Evolutionary conservation across 2,329 filamentous ascomycete genomes (phyloP).

Genomic region (Pseudogymnoascus sp.): DNA sequence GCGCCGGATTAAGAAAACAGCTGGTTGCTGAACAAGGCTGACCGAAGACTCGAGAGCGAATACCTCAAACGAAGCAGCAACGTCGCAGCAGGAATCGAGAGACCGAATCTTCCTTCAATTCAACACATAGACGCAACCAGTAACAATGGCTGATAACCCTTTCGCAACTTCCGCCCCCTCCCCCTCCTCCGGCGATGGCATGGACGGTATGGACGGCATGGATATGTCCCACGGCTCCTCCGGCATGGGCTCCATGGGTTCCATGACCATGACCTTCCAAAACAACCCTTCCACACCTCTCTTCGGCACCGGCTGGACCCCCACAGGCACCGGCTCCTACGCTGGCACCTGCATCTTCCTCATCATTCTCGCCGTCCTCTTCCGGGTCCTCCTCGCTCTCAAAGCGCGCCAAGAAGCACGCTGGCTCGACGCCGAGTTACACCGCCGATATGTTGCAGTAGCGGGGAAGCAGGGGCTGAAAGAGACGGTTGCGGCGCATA

Average conservation of each 20-base stretch:
- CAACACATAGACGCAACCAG: neutral
- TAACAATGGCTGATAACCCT: neutral
- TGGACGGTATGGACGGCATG: neutral
- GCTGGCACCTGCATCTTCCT: conserved; percentile 90
- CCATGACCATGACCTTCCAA: conserved; percentile 58
- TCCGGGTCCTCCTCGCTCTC: conserved; percentile 63
- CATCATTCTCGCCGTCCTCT: conserved; percentile 62
- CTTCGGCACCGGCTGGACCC: conserved; percentile 66
- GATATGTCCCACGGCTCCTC: neutral
- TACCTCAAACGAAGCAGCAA: neutral
- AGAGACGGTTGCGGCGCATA: conserved; percentile 35
- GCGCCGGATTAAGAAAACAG: neutral
- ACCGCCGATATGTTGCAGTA: conserved; percentile 69
- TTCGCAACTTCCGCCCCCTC: neutral
- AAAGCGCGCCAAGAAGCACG: conserved; percentile 54
- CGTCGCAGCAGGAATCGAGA: neutral
- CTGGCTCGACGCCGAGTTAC: conserved; percentile 64
- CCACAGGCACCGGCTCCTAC: conserved; percentile 60
- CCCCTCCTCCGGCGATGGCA: neutral
- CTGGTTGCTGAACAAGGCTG: neutral
- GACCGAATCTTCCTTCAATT: neutral
- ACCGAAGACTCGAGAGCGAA: neutral
- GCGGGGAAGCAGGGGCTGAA: conserved; percentile 46
- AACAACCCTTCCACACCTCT: conserved; percentile 53
- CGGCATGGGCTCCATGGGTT: neutral